phyloP scores from a whole-genome alignment of 164 flowering plant species.

The Protea cynaroides region DNA sequence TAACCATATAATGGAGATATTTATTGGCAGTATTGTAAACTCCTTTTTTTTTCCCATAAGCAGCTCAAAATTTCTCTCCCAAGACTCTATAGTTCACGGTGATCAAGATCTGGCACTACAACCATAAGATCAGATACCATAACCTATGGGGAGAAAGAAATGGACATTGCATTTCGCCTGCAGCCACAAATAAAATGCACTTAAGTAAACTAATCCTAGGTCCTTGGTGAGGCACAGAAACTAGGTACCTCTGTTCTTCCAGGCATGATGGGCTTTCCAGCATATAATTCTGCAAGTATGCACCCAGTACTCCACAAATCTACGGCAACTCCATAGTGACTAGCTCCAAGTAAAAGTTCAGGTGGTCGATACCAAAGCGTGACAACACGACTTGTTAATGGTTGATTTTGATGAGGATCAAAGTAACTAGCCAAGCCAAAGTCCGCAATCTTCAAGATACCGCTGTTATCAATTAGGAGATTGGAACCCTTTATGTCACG shows the following conservation, averaged over 20 bases:
- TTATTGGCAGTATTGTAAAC: too few species aligned
- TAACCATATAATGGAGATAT: not conserved
- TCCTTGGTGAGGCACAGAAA: not conserved
- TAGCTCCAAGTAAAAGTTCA: slow-evolving; percentile 93
- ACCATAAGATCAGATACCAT: not conserved
- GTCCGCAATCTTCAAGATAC: slow-evolving; percentile 86
- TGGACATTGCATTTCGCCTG: not conserved
- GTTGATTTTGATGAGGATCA: slow-evolving; percentile 65
- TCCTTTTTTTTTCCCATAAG: not conserved
- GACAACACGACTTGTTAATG: slow-evolving; percentile 92
- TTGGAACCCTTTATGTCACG: slow-evolving; percentile 98
- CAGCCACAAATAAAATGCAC: not conserved
- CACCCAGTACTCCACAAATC: slow-evolving; percentile 99
- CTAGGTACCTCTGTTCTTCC: slow-evolving; percentile 90
- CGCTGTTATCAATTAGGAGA: slow-evolving; percentile 87
- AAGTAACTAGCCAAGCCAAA: slow-evolving; percentile 89
- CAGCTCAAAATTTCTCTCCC: not conserved
- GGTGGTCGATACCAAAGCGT: slow-evolving; percentile 99
- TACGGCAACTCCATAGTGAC: slow-evolving; percentile 85
- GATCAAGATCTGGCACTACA: not conserved
- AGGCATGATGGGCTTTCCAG: slow-evolving; percentile 97
- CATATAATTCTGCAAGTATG: slow-evolving; percentile 93
- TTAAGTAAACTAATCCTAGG: not conserved
- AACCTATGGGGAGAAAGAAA: not conserved
- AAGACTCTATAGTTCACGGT: not conserved